Percentiles rank a stretch among this genome's conserved stretches.
These are phyloP conservation scores for Caryopteris hybrid DNA, from an alignment of 305 asterid genomes.

Conservation along the genomic window DNA sequence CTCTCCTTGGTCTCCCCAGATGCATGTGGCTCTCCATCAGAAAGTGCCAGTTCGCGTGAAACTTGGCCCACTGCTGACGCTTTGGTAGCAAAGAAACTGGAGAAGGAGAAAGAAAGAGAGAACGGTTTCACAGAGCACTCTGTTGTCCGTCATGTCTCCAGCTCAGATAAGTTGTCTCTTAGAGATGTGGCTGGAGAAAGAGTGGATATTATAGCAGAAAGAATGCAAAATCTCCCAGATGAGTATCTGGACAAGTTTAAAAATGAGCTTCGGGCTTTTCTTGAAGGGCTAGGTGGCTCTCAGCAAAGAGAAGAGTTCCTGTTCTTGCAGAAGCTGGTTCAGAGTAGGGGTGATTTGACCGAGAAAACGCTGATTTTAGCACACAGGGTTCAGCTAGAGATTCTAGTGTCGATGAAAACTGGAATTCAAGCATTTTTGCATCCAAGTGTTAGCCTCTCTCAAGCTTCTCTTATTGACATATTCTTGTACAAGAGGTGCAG, in stretches of 20 bases:
- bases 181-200: constrained; percentile 77
- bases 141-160: constrained; percentile 56
- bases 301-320: constrained; percentile 80
- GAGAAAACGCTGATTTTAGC: constrained; percentile 58
- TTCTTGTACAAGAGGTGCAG: constrained; percentile 83
- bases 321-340: constrained; percentile 81
- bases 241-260: constrained; percentile 76
- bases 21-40: constrained; percentile 79
- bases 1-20: constrained; percentile 76
- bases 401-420: constrained; percentile 77
- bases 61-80: constrained; percentile 89
- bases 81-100: constrained; percentile 46
- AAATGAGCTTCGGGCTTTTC: constrained; percentile 68
- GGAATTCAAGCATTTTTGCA: constrained; percentile 95
- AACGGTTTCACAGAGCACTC: constrained; percentile 70
- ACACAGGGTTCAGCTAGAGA: constrained; percentile 86
- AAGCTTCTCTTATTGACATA: constrained; percentile 82
- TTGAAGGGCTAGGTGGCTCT: constrained; percentile 79
- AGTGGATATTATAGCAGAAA: constrained; percentile 64
- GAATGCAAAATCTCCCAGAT: constrained; percentile 80
- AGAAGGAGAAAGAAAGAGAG: constrained; percentile 65
- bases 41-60: constrained; percentile 91
- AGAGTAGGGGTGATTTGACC: constrained; percentile 71
- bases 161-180: constrained; percentile 66
- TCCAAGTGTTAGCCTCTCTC: constrained; percentile 93